Evolutionary conservation across 257 asterid genomes (phyloP), one percentile per base, ranked within the genome.

Genomic region (Linaria vulgaris): DNA sequence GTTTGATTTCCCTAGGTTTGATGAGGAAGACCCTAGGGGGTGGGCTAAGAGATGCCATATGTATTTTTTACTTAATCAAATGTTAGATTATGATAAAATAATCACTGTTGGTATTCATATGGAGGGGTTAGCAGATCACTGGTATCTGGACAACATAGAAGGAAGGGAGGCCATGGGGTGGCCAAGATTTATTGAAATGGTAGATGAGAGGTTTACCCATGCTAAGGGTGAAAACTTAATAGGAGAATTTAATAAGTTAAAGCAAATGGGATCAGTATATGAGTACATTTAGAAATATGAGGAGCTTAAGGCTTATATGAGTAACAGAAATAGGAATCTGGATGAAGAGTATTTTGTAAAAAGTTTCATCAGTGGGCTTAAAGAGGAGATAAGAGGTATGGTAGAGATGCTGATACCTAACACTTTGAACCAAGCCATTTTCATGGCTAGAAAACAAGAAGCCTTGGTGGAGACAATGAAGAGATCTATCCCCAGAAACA

Each of bases 41-140:
- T 64, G 69, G 52, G 1, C 51, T 0, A 37, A 53, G 15, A 64
- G 37, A 13, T 64, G 19, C 14, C 16, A 52, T 1, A 64, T n/a
- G 14, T 64, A 30, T 3, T 38, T 64, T 14, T 1, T 31, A 0
- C 0, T 31, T 1, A 31, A 64, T 4, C 13, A 8, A 0, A 10
- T 24, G 44, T 5, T 16, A 0, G 30, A 52, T 13, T n/a, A 17
- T 8, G 27, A 34, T 0, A 52, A 47, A 4, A 16, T 64, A 0
- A n/a, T 49, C 0, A 17, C 13, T 2, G 25, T 7, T 6, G 52
- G 22, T 0, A 23, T 64, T 31, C 22, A 64, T 15, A 1, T 64
- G 12, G 50, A 51, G 0, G 43, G 53, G 0, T 0, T 0, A 1
- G 52, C 20, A 1, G 53, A 64, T 4, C 8, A 30, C 0, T 64